These are phyloP conservation scores for Flaveria robusta DNA, from an alignment of 129 eudicot species.

Conservation along the genomic window DNA sequence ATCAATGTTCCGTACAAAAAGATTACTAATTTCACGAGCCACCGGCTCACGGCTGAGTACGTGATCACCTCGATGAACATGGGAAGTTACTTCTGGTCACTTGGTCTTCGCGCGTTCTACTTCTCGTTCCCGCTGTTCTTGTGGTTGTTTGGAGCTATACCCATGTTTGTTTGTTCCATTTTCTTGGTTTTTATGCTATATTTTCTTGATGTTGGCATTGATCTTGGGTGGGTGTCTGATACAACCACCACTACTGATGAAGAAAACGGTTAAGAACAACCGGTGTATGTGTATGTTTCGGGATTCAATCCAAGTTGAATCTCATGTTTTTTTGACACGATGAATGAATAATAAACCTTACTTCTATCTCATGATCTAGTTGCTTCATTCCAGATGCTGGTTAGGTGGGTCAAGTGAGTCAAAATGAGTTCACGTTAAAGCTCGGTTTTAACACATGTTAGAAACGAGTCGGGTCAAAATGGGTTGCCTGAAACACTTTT, in stretches of 20 bases:
- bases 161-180: slow-evolving; percentile 63
- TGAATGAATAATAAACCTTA: neutral
- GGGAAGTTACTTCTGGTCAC: slow-evolving; percentile 84
- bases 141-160: slow-evolving; percentile 83
- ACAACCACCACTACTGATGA: slow-evolving; percentile 4
- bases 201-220: slow-evolving; percentile 56
- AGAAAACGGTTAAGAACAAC: slow-evolving; percentile 3
- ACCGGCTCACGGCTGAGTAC: slow-evolving; percentile 49
- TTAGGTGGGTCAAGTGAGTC: neutral
- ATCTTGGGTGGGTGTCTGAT: slow-evolving; percentile 40
- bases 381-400: neutral
- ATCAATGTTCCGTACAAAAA: slow-evolving; percentile 69
- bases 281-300: neutral
- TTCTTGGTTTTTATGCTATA: slow-evolving; percentile 59
- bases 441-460: neutral
- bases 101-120: slow-evolving; percentile 73
- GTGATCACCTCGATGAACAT: slow-evolving; percentile 58
- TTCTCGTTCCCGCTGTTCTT: slow-evolving; percentile 75
- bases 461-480: neutral
- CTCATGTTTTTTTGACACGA: neutral
- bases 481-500: neutral
- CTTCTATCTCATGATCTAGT: neutral
- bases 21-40: slow-evolving; percentile 29
- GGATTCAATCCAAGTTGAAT: slow-evolving; percentile 32
- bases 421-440: neutral